A percentile compares a stretch with the other conserved stretches of the same genome.
Evolutionary conservation across 2,329 filamentous ascomycete species (phyloP).

Genomic region (Fusarium palustre): DNA sequence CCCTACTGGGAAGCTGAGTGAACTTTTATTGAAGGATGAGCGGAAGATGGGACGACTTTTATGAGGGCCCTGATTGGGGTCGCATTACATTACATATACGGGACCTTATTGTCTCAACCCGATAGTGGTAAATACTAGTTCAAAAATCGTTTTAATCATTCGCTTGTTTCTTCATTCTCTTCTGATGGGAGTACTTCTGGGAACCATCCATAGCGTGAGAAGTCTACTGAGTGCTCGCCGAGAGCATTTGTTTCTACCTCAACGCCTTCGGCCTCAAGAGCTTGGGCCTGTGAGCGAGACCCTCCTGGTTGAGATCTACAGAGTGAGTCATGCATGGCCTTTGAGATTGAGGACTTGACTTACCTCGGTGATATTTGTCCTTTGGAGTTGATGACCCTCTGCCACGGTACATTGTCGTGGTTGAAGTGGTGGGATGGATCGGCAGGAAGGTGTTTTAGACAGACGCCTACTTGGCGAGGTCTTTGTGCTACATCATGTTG

Average conservation of each 20-base stretch:
- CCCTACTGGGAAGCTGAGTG: conserved; percentile 28
- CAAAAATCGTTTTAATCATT: conserved; percentile 27
- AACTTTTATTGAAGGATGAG: conserved; percentile 40
- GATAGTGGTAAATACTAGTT: conserved; percentile 50
- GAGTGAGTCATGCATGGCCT: neutral
- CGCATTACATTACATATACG: conserved; percentile 46
- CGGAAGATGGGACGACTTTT: conserved; percentile 47
- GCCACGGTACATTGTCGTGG: conserved; percentile 87
- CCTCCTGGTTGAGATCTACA: conserved; percentile 62
- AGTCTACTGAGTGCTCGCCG: conserved; percentile 65
- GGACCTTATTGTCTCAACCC: conserved; percentile 23
- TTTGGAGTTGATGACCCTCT: conserved; percentile 89
- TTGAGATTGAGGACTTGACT: neutral
- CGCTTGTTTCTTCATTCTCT: conserved; percentile 29
- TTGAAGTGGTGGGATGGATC: conserved; percentile 70
- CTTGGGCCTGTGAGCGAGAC: conserved; percentile 62
- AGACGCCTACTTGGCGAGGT: conserved; percentile 87
- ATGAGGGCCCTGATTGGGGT: conserved; percentile 40
- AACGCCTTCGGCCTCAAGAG: conserved; percentile 65
- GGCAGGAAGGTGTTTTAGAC: conserved; percentile 83
- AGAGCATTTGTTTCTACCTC: conserved; percentile 61
- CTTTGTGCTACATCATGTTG: conserved; percentile 66
- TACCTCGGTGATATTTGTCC: conserved; percentile 88
- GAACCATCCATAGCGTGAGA: conserved; percentile 68
- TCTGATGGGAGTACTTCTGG: conserved; percentile 62